Evolutionary conservation across 148 eudicot genomes (phyloP).

Genomic region (Chenopodium quinoa): DNA sequence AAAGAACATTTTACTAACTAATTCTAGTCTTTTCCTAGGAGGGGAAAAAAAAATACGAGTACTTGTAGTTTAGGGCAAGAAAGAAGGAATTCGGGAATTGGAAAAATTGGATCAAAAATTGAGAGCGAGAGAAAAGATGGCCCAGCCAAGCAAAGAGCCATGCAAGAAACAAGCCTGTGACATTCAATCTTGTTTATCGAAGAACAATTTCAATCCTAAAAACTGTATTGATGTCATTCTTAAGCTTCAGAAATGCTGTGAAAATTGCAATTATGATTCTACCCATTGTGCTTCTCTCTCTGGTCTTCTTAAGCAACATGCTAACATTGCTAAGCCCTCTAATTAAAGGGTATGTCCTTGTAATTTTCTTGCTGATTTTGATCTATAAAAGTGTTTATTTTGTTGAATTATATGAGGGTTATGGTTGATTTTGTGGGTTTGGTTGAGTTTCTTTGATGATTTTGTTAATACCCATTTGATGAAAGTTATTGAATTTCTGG

Average conservation of each 20-base stretch:
- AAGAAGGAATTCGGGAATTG: too few relatives aligned
- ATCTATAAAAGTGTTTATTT: too few relatives aligned
- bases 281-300: constrained; percentile 88
- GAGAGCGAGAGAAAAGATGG: neutral
- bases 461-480: neutral
- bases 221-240: constrained; percentile 41
- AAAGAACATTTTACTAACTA: too few relatives aligned
- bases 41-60: too few relatives aligned
- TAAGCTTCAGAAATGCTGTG: constrained; percentile 58
- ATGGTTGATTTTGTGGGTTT: neutral
- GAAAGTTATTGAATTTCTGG: neutral
- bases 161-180: constrained; percentile 92
- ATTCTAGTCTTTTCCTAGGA: too few relatives aligned
- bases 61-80: too few relatives aligned
- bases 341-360: neutral
- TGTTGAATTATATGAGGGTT: neutral
- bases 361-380: neutral
- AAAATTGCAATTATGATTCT: constrained; percentile 59
- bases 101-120: neutral
- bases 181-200: constrained; percentile 83
- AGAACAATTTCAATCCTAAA: constrained; percentile 72
- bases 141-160: constrained; percentile 67
- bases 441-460: neutral
- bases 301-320: constrained; percentile 61
- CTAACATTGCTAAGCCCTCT: neutral